Evolutionary conservation across 768 basidiomycete genomes (phyloP), one percentile per base, ranked within the genome.

Genomic region (Dioszegia aurantiaca): DNA sequence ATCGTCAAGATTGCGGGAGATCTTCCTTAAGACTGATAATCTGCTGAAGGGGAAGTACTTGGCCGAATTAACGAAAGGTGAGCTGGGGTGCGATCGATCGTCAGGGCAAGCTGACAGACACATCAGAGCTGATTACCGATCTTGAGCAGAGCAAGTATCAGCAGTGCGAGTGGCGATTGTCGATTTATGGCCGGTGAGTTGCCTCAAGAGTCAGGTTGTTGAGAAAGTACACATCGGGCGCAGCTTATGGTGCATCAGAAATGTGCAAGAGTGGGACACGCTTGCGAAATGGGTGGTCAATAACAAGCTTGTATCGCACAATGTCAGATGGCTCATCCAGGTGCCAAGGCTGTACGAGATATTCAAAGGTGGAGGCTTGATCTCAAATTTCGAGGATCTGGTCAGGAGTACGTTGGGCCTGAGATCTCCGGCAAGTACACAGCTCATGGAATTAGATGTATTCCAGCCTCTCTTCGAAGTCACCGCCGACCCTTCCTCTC

Each of bases 91-190:
- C 23, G 30, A 31, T 42, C 17, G 44, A 21, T 27, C 8, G n/a
- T n/a, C n/a, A n/a, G n/a, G 21, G 21, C 24, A n/a, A 42, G 33
- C 52, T 41, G n/a, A 56, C 24, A 16, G 11, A 26, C 36, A 2
- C 9, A 23, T 71, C n/a, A 97, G 95, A 99, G 82, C 81, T 98
- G 40, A 97, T 98, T 84, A 87, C 81, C n/a, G 95, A 99, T 84
- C 77, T 98, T 28, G 91, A 98, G 74, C 91, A 95, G 74, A 92
- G 88, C 80, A 99, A 99, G 77, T 99, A 99, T 70, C 95, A 98
- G 87, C 92, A 93, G 65, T 91, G 89, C 61, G 95, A 99, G 79
- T 99, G 95, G 90, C 85, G 95, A 4, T 83, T 98, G 56, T 94
- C 90, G 62, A 89, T 99, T 61, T 99, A 98, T 65, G 95, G 93